Percentiles rank a stretch among this genome's conserved stretches.
Evolutionary conservation across 169 alveolate genomes (phyloP).

Genomic region (Eimeria zaria): DNA sequence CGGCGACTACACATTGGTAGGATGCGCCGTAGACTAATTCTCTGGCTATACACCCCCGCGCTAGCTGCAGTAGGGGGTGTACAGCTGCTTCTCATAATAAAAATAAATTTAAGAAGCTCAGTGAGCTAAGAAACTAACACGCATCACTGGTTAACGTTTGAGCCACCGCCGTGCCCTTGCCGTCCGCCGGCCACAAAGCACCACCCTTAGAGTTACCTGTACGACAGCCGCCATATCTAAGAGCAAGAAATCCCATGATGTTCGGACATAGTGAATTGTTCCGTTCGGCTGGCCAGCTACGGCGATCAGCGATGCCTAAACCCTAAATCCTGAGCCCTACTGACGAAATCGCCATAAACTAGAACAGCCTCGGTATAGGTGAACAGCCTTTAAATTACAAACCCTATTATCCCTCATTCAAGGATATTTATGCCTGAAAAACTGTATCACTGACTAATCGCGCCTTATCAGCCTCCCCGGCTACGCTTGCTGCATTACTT

Average conservation of each 20-base stretch:
- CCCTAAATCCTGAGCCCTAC: no score
- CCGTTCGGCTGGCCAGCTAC: background rate
- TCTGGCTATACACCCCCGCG: background rate
- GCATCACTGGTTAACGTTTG: background rate
- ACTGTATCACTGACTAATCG: background rate
- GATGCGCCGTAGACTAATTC: background rate
- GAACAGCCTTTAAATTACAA: background rate
- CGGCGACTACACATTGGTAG: no score
- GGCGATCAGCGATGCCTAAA: background rate
- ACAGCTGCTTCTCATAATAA: background rate
- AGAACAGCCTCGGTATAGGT: background rate
- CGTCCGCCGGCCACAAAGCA: constrained; percentile 3
- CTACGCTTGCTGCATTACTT: background rate
- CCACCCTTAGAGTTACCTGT: background rate
- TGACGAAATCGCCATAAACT: no score
- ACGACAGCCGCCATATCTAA: background rate
- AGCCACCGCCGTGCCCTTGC: background rate
- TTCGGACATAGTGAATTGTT: background rate
- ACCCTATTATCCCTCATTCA: background rate
- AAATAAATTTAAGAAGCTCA: background rate
- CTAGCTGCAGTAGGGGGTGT: no score
- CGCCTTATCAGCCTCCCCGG: background rate
- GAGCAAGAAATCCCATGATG: background rate
- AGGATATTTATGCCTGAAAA: background rate
- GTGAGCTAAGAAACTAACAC: background rate